Base-by-base conservation (phyloP, 768 basidiomycete species). In the Macrolepiota fuliginosa region DNA sequence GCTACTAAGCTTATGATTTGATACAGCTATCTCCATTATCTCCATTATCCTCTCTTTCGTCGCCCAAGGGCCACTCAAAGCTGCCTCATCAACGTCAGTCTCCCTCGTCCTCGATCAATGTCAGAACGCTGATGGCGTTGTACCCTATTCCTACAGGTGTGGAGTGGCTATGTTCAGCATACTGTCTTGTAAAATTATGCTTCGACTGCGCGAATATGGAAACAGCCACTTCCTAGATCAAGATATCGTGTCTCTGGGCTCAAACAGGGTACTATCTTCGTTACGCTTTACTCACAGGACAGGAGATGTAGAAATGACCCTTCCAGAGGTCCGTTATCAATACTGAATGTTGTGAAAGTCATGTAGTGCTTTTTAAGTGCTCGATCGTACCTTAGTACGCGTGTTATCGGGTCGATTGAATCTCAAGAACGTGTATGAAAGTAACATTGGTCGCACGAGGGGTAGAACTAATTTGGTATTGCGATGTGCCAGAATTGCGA, bases 101-200 rank as follows among this genome's bases (percentile, higher is more conserved):
- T n/a, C 22, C 22, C 37, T 58, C 27, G 12, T 4, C 22, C 10
- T 58, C 11, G 5, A n/a, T 22, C 27, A 27, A 50, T 29, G 3
- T 13, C 32, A 24, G 3, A 9, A 17, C 13, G 11, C 42, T 49
- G 10, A 50, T 17, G 11, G 29, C 9, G 13, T 42, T 40, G 32
- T 12, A 25, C 12, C 22, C 9, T 27, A 4, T 39, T 11, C 37
- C 1, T 24, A 6, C 29, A 57, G 56, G 9, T 36, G 32, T 17
- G 49, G 57, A 10, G 10, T 27, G 24, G 46, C 37, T 2, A 37
- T 58, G 47, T 51, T 50, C 47, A 58, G 35, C 29, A 58, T 58
- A 1, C 56, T 58, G 7, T 58, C 56, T 4, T 58, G 56, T 32
- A 58, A 50, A 24, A 29, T 58, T 32, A 58, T 58, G 47, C 56